These are phyloP conservation scores for Trichoderma oligosporum DNA, from an alignment of 2,329 filamentous ascomycete species.

Conservation along the genomic window DNA sequence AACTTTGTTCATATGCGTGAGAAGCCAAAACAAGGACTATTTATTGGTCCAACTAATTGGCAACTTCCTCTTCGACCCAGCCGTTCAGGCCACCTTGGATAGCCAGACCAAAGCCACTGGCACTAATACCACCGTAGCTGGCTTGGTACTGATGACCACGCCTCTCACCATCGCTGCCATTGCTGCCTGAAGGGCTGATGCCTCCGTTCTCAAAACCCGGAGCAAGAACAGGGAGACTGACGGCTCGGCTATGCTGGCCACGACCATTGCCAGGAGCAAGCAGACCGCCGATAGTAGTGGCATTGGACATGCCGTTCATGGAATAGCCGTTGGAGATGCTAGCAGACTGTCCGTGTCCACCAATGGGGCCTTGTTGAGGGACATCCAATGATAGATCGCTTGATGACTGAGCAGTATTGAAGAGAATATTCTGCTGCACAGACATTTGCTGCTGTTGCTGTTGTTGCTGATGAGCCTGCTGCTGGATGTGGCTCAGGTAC, in stretches of 20 bases:
- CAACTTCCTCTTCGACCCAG: constrained; percentile 65
- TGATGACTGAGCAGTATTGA: constrained; percentile 65
- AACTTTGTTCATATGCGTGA: constrained; percentile 17
- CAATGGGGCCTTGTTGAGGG: constrained; percentile 57
- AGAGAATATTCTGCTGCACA: constrained; percentile 76
- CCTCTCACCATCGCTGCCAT: constrained; percentile 50
- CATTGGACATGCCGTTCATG: constrained; percentile 50
- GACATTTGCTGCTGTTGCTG: constrained; percentile 67
- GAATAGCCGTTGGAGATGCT: constrained; percentile 63
- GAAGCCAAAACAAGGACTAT: constrained; percentile 23
- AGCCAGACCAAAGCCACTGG: constrained; percentile 55
- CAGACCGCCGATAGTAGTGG: constrained; percentile 71
- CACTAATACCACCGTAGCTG: constrained; percentile 58
- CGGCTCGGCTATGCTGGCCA: constrained; percentile 70
- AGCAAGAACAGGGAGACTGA: constrained; percentile 75
- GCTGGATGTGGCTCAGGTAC: constrained; percentile 81
- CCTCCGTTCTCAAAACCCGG: constrained; percentile 60
- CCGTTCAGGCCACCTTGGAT: constrained; percentile 63
- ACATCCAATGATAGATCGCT: constrained; percentile 56
- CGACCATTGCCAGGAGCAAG: constrained; percentile 65
- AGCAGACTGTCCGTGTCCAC: constrained; percentile 61
- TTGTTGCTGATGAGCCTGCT: constrained; percentile 69
- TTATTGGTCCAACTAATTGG: constrained; percentile 44
- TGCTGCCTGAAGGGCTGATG: constrained; percentile 47
- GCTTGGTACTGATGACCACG: constrained; percentile 64